Evolutionary conservation across 225 moss, liverwort and hornwort genomes (phyloP).

Genomic region (Marchantia paleacea): DNA sequence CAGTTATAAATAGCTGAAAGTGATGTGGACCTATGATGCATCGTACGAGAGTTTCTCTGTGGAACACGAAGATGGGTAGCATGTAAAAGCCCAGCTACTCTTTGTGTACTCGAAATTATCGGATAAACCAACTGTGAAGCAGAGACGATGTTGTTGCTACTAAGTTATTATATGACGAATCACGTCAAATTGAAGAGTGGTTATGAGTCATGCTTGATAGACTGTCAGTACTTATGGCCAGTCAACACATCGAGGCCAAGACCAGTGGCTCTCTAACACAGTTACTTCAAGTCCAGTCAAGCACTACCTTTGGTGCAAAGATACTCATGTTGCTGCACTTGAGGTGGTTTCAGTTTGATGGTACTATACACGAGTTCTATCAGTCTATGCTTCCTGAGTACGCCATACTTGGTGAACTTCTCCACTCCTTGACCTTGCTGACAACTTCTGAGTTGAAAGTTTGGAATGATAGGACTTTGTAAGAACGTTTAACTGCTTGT

Average conservation of each 20-base stretch:
- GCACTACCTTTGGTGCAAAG: background rate
- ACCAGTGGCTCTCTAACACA: background rate
- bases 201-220: background rate
- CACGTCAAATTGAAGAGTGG: background rate
- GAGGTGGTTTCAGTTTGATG: background rate
- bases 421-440: background rate
- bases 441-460: background rate
- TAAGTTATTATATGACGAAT: too few species aligned
- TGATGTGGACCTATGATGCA: background rate
- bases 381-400: background rate
- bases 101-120: background rate
- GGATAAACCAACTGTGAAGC: background rate
- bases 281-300: background rate
- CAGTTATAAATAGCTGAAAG: background rate
- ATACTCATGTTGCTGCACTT: background rate
- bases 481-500: background rate
- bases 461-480: background rate
- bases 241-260: background rate
- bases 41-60: background rate
- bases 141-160: background rate
- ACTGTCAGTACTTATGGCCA: background rate
- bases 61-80: background rate
- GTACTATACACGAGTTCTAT: background rate
- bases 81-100: background rate
- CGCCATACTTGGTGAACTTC: background rate